Base-by-base conservation (phyloP, 257 asterid species). In the Solanum commersonii region DNA sequence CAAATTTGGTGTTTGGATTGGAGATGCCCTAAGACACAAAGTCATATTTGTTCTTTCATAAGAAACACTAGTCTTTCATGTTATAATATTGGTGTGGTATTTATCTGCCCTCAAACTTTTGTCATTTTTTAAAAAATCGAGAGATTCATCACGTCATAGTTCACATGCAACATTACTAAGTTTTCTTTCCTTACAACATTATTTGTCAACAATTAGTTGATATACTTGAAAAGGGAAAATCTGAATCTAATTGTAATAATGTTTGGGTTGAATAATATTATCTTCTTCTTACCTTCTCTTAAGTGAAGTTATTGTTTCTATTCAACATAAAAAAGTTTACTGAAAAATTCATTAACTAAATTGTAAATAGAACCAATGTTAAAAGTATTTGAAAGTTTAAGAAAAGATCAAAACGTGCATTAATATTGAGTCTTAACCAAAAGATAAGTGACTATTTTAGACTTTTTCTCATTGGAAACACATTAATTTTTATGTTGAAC, bases 51-150 rank as follows among this genome's bases (percentile, higher is more conserved):
- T 59, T 59, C 12, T 22, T 59, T 22, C 13, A 22, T 9, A 20
- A 8, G 2, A 3, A 20, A 20, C 12, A 59, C 27, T 20, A 59
- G 13, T 59, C 65, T 18, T 20, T 59, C 67, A 8, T 59, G 27
- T 59, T 22, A 59, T 22, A 59, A 3, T 8, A 59, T 59, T 22
- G 5, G 12, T 22, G 27, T 20, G n/a, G 1, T 60, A 4, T 9
- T 60, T 4, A 6, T 60, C 14, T 60, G 2, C 6, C 70, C 70
- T 63, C 29, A 63, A 23, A 23, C 29, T 63, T 63, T 9, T 63
- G 6, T 63, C 14, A 0, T 4, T 23, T 4, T 23, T 9, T 0
- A 8, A 22, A 20, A 22, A 59, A 59, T 0, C 0, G 1, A 60
- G 70, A 60, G 5, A 23, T 23, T 63, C 29, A 0, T 63, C 15